Conservation (phyloP, 176 grass and related monocot genomes). For the Triticum urartu region DNA sequence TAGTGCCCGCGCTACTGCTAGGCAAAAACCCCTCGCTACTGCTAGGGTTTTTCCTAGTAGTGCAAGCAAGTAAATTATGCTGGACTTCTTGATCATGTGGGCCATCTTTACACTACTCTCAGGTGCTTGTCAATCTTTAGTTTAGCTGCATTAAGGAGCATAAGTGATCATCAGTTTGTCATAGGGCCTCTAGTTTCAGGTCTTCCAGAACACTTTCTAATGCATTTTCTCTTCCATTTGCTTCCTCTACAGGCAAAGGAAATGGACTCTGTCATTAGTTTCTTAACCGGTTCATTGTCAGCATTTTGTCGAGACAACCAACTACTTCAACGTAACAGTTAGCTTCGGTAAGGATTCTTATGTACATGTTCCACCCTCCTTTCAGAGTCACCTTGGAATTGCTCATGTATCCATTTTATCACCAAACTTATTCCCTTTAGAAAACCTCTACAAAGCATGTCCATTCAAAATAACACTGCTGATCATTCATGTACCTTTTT, state of each 20-base stretch:
- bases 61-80: conserved; percentile 81
- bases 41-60: too few species aligned
- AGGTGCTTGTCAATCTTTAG: conserved; percentile 34
- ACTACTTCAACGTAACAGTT: conserved; percentile 85
- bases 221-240: background rate
- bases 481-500: too few species aligned
- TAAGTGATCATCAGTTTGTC: background rate
- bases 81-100: conserved; percentile 78
- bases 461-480: too few species aligned
- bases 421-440: background rate
- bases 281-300: conserved; percentile 80
- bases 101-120: conserved; percentile 78
- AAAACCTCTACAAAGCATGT: background rate
- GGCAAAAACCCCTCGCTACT: too few species aligned
- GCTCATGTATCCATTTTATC: background rate
- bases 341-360: conserved; percentile 72
- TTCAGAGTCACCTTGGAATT: background rate
- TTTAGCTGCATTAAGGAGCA: background rate
- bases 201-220: background rate
- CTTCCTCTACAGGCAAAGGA: conserved; percentile 62
- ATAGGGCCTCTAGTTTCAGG: background rate
- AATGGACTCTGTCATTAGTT: conserved; percentile 84
- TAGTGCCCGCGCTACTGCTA: too few species aligned
- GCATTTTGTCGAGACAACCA: conserved; percentile 78
- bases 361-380: too few species aligned